phyloP scores from a whole-genome alignment of 306 rosid genomes.

The Cajanus cajan region DNA sequence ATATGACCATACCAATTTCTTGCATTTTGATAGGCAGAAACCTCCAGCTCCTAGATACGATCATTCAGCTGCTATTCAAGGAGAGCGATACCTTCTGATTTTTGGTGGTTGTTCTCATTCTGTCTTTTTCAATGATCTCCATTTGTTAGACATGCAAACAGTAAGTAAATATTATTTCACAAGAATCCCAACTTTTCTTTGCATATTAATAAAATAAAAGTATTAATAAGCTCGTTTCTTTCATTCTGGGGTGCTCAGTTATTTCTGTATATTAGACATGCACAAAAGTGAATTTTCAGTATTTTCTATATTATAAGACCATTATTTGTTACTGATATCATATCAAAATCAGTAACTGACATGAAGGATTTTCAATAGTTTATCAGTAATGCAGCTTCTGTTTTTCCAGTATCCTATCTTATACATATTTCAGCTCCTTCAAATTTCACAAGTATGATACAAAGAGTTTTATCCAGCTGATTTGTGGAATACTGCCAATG shows the following conservation, averaged over 20 bases:
- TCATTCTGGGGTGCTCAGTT: conserved; percentile 17
- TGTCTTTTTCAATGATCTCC: conserved; percentile 83
- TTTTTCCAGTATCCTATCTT: not conserved
- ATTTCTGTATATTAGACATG: conserved; percentile 6
- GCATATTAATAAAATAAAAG: not conserved
- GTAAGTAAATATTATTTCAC: conserved; percentile 52
- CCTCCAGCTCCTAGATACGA: conserved; percentile 94
- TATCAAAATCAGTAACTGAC: not conserved
- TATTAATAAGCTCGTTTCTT: conserved; percentile 18
- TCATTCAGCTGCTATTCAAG: conserved; percentile 79
- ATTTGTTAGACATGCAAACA: conserved; percentile 79
- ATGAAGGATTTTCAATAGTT: not conserved
- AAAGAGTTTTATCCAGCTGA: not conserved
- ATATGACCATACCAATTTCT: conserved; percentile 37
- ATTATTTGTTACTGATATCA: not conserved
- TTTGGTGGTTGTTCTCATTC: conserved; percentile 98
- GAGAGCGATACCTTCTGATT: conserved; percentile 73
- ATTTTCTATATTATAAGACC: not conserved
- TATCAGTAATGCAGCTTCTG: not conserved
- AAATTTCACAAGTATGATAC: not conserved
- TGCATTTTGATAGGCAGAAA: conserved; percentile 78
- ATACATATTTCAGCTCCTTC: not conserved
- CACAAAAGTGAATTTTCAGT: conserved; percentile 4
- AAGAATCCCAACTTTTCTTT: not conserved
- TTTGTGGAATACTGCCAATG: not conserved